Conservation (phyloP, 306 rosid species). For the Mimosa pudica region DNA sequence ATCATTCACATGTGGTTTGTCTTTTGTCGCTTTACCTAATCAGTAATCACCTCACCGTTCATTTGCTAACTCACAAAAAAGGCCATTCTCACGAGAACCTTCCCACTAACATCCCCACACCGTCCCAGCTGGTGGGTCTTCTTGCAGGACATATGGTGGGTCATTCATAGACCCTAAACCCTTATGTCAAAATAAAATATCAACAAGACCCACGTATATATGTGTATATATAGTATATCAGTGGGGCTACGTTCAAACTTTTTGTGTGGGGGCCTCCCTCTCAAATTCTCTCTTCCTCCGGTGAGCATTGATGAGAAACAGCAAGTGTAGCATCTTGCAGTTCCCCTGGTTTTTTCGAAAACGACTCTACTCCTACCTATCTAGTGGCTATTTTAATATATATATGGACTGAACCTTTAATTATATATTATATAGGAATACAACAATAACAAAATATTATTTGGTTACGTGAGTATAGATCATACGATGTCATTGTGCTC, state of each 20-base stretch:
- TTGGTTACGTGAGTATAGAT: too few relatives aligned
- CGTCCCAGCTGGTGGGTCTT: slow-evolving; percentile 39
- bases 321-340: slow-evolving; percentile 9
- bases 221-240: neutral
- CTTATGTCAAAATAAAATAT: slow-evolving; percentile 1
- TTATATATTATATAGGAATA: too few relatives aligned
- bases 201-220: neutral
- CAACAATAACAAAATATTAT: too few relatives aligned
- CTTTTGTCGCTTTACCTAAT: slow-evolving; percentile 34
- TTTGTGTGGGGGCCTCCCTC: slow-evolving; percentile 15
- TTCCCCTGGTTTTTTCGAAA: slow-evolving; percentile 32
- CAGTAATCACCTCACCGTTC: slow-evolving; percentile 6
- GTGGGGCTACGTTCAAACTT: slow-evolving; percentile 10
- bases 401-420: too few relatives aligned
- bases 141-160: slow-evolving; percentile 35
- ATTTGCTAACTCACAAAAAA: slow-evolving; percentile 21
- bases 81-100: slow-evolving; percentile 35
- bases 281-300: neutral
- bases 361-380: slow-evolving; percentile 17
- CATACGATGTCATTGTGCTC: too few relatives aligned
- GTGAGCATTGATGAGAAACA: neutral
- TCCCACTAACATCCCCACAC: slow-evolving; percentile 44
- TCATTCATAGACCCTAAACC: slow-evolving; percentile 28
- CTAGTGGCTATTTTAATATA: neutral
- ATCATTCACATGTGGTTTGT: slow-evolving; percentile 55